Evolutionary conservation across 371 early-diverging fungal species (phyloP), one percentile per base, ranked within the genome.

Genomic region (Lichtheimia hyalospora): DNA sequence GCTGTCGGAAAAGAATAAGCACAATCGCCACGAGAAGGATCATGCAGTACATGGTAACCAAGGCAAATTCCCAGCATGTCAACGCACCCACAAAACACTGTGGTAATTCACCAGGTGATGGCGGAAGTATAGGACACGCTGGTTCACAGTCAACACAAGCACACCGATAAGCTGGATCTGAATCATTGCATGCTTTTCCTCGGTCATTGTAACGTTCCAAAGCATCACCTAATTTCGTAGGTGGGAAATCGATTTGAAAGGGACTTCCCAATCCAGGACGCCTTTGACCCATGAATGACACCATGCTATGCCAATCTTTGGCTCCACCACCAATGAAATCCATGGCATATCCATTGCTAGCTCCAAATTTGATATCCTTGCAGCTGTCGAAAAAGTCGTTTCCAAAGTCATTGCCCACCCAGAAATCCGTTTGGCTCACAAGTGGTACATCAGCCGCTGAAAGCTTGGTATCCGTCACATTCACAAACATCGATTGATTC

Each of bases 251-350:
- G 57, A 90, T 88, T 46, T 86, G 88, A 63, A 89, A 88, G 12
- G 91, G 91, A 15, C 90, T 90, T 2, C 89, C 89, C 0, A 85
- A 61, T 2, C 74, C 50, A 18, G 79, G 79, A 5, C 84, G 75
- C 49, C 86, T 84, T 28, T 54, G 61, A 49, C 92, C 92, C 87
- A 91, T 79, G 60, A 77, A 89, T 0, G 67, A 51, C 3, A 89
- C 72, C 83, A 91, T 84, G 4, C 77, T 85, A n/a, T 75, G 75
- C 77, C 85, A 87, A 55, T 85, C 79, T 50, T 77, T 81, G 5
- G 91, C 90, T 0, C 90, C 90, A 43, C 89, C 90, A 8, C 89
- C 91, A 54, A 89, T 87, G 20, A 91, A 76, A 27, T 89, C 89
- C 88, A 91, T 89, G 15, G 83, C 90, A 58, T 77, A 88, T 1